Evolutionary conservation across 2,329 filamentous ascomycete genomes (phyloP).

Genomic region (Chalara sp.): DNA sequence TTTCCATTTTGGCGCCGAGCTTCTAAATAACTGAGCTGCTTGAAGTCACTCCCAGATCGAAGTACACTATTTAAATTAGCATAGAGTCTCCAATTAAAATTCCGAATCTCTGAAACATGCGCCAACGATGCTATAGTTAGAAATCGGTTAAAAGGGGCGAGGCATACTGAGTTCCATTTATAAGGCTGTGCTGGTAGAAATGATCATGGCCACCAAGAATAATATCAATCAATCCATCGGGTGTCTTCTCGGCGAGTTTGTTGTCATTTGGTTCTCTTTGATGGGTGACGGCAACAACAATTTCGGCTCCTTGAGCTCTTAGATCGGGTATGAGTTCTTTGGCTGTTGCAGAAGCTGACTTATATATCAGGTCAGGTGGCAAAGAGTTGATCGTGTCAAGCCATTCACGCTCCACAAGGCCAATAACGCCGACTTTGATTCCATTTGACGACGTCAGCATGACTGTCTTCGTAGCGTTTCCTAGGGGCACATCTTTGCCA

Average conservation of each 20-base stretch:
- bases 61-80: background rate
- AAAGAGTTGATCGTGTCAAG: constrained; percentile 11
- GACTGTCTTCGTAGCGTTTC: constrained; percentile 9
- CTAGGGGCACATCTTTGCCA: constrained; percentile 6
- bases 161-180: constrained; percentile 6
- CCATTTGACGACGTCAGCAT: constrained; percentile 10
- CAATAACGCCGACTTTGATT: constrained; percentile 12
- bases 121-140: too few species aligned
- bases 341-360: constrained; percentile 9
- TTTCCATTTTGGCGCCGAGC: constrained; percentile 3
- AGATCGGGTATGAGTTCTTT: constrained; percentile 10
- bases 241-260: constrained; percentile 9
- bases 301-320: constrained; percentile 9
- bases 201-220: constrained; percentile 11
- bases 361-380: constrained; percentile 8
- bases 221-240: constrained; percentile 10
- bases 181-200: constrained; percentile 8
- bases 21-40: constrained; percentile 11
- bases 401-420: constrained; percentile 12
- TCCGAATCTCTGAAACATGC: too few species aligned
- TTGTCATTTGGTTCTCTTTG: constrained; percentile 12
- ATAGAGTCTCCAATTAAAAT: too few species aligned
- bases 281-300: constrained; percentile 8
- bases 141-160: too few species aligned
- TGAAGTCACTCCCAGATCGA: constrained; percentile 11